Evolutionary conservation across 306 rosid species (phyloP).

Genomic region (Medicago lupulina): DNA sequence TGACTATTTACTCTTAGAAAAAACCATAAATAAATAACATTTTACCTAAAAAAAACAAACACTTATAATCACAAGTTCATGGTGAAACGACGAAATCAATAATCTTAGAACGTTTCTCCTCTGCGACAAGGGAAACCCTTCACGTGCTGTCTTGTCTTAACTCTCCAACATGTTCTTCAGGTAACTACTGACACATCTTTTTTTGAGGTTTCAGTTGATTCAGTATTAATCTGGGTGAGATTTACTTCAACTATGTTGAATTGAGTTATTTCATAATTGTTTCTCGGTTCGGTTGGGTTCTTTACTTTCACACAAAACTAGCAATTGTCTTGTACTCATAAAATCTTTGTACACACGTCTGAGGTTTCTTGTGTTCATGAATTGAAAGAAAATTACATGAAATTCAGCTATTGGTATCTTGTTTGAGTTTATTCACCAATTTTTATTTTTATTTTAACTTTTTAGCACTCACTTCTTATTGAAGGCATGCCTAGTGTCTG

Average conservation of each 20-base stretch:
- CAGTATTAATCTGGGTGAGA: neutral
- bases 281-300: slow-evolving; percentile 1
- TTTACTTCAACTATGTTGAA: slow-evolving; percentile 30
- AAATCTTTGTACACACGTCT: too few relatives aligned
- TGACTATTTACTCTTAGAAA: too few relatives aligned
- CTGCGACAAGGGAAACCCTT: neutral
- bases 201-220: slow-evolving; percentile 1
- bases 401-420: slow-evolving; percentile 13
- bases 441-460: neutral
- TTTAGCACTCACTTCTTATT: too few relatives aligned
- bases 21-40: neutral
- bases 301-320: neutral
- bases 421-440: slow-evolving; percentile 1
- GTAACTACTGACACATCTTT: slow-evolving; percentile 23
- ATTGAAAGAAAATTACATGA: slow-evolving; percentile 23
- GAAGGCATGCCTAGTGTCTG: too few relatives aligned
- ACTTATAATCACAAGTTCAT: neutral
- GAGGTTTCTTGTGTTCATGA: neutral
- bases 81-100: slow-evolving; percentile 5
- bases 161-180: slow-evolving; percentile 28
- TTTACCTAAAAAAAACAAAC: neutral
- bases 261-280: slow-evolving; percentile 12
- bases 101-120: slow-evolving; percentile 1
- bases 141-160: neutral
- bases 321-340: neutral